Evolutionary conservation across 2,329 filamentous ascomycete genomes (phyloP), one percentile per base, ranked within the genome.

Genomic region (Fusarium nurragi): DNA sequence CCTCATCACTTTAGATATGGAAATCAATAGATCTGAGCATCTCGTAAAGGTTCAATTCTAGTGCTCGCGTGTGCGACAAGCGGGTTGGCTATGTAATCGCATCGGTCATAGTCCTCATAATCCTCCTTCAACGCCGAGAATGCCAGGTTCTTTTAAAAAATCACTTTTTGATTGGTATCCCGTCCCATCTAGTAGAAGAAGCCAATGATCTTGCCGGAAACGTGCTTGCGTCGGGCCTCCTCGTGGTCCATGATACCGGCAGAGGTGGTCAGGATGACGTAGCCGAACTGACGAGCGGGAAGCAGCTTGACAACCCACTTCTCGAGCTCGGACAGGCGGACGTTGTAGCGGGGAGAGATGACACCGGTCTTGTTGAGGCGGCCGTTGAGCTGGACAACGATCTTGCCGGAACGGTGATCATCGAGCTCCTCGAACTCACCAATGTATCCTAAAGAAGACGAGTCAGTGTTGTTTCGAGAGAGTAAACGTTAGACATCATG

Each of bases 161-260:
- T 64, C 62, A 65, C 67, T 72, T 77, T 75, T 63, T 68, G 66
- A 74, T 73, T 65, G 49, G 46, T 60, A 52, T 68, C 67, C 58
- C 62, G 62, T 59, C 68, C 68, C 66, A 25, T 75, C 77, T 95
- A 97, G 88, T 97, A 98, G 88, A 97, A 97, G 90, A 98, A 99
- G 77, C 95, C 95, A 76, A 98, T 92, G 84, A 99, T 92, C 90
- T 99, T 99, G 84, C 95, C 95, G 75, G 94, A 90, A 79, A 98
- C 95, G 87, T 99, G 95, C 90, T 98, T 98, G 83, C 95, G 88
- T 80, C 95, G 88, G 74, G 95, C 95, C 90, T 99, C 95, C 88
- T 99, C 95, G 87, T 99, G 95, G 87, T 99, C 95, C 94, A 99
- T 98, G 83, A 99, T 99, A 82, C 95, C 95, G 70, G 95, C 93